Percentiles rank a stretch among this genome's conserved stretches.
Evolutionary conservation across 768 basidiomycete genomes (phyloP).

Genomic region (Cystofilobasidium ferigula): DNA sequence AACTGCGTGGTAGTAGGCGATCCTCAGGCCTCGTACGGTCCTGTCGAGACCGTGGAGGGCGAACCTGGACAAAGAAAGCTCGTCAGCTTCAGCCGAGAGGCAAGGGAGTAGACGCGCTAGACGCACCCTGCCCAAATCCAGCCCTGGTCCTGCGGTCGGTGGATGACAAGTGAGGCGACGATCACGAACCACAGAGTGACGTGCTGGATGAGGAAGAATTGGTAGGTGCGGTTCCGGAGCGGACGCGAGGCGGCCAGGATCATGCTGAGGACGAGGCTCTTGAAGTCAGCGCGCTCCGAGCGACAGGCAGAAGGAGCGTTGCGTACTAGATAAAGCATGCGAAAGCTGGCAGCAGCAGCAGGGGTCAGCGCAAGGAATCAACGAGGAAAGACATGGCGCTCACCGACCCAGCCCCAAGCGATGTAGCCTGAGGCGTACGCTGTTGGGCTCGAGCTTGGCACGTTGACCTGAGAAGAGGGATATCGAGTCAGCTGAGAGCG

Average conservation of each 20-base stretch:
- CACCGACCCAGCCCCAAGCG: slow-evolving; percentile 25
- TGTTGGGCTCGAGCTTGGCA: slow-evolving; percentile 9
- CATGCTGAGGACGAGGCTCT: slow-evolving; percentile 12
- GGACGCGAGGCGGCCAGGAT: slow-evolving; percentile 20
- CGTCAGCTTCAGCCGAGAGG: neutral
- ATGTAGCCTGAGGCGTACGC: slow-evolving; percentile 14
- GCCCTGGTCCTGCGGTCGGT: slow-evolving; percentile 26
- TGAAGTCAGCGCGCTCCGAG: neutral
- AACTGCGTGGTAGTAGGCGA: slow-evolving; percentile 20
- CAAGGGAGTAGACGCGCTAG: neutral
- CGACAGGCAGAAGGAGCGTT: too few relatives aligned
- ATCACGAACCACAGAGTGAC: slow-evolving; percentile 25
- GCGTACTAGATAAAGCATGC: slow-evolving; percentile 25
- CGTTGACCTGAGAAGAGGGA: slow-evolving; percentile 15
- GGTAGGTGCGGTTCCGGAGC: slow-evolving; percentile 23
- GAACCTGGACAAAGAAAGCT: neutral
- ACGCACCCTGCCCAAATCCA: slow-evolving; percentile 27
- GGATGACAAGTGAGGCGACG: slow-evolving; percentile 24
- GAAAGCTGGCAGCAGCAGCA: neutral
- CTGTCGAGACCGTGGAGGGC: slow-evolving; percentile 23
- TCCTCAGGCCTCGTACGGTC: slow-evolving; percentile 9
- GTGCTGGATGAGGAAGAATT: slow-evolving; percentile 25
- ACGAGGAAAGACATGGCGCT: neutral
- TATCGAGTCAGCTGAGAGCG: too few relatives aligned
- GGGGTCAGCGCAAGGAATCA: too few relatives aligned